Conservation (phyloP, 805 yeast species). For the Cyberlindnera subsufficiens region DNA sequence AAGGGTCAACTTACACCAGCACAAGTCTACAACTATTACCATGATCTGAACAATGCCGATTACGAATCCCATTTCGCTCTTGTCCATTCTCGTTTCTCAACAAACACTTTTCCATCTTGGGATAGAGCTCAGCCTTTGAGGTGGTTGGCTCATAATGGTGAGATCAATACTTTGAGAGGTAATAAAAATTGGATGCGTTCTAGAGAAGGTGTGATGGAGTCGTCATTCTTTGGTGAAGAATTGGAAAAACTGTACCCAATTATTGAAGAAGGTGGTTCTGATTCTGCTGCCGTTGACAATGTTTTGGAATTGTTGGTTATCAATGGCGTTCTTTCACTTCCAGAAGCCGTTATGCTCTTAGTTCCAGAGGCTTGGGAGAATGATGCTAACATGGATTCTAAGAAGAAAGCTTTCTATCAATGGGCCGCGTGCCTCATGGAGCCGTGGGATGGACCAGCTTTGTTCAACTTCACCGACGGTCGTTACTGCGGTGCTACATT, state of each 20-base stretch:
- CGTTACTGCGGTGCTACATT: conserved; percentile 97
- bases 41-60: conserved; percentile 85
- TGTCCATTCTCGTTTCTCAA: conserved; percentile 95
- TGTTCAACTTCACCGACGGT: conserved; percentile 95
- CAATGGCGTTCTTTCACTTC: conserved; percentile 86
- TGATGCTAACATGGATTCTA: conserved; percentile 80
- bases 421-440: conserved; percentile 99
- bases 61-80: conserved; percentile 93
- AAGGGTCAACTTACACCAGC: conserved; percentile 97
- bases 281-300: conserved; percentile 96
- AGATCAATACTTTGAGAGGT: conserved; percentile 93
- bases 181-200: conserved; percentile 99
- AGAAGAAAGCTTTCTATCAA: conserved; percentile 91
- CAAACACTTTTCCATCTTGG: conserved; percentile 99
- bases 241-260: conserved; percentile 88
- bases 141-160: conserved; percentile 98
- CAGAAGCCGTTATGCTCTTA: conserved; percentile 95
- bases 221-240: conserved; percentile 83
- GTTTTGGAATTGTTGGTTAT: conserved; percentile 87
- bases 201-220: conserved; percentile 93
- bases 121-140: conserved; percentile 98
- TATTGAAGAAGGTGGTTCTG: conserved; percentile 98
- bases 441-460: conserved; percentile 99
- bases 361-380: conserved; percentile 99
- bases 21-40: conserved; percentile 92